Percentiles rank a stretch among this genome's conserved stretches.
phyloP scores from a whole-genome alignment of 305 asterid genomes.

The Plantago rigida region DNA sequence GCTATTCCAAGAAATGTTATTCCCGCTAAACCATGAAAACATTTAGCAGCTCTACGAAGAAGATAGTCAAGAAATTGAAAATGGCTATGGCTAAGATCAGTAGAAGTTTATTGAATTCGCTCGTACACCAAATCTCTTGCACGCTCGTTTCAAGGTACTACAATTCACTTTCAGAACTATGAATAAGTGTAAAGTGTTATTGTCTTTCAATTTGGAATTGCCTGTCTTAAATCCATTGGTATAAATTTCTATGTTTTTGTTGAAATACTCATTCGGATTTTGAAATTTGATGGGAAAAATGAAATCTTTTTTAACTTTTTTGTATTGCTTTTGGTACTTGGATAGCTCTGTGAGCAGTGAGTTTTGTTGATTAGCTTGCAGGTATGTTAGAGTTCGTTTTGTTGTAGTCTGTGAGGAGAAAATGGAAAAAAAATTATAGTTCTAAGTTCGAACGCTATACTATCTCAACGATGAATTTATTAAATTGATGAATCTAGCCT shows the following conservation, averaged over 20 bases:
- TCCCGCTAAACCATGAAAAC: neutral
- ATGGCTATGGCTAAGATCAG: slow-evolving; percentile 14
- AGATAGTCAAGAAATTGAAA: slow-evolving; percentile 1
- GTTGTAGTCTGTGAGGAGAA: too few species aligned
- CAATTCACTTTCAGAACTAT: neutral
- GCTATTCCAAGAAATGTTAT: neutral
- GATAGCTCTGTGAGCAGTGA: neutral
- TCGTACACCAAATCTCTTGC: slow-evolving; percentile 27
- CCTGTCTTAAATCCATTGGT: neutral
- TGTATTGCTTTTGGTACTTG: neutral
- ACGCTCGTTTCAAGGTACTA: slow-evolving; percentile 33
- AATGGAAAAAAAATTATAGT: too few species aligned
- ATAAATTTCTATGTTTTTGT: neutral
- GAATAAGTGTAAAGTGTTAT: neutral
- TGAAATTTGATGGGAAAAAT: neutral
- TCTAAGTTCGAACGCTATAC: too few species aligned
- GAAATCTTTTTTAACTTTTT: neutral
- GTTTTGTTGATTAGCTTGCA: neutral
- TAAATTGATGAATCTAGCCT: too few species aligned
- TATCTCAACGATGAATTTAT: too few species aligned
- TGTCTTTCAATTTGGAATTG: neutral
- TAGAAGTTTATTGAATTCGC: slow-evolving; percentile 23
- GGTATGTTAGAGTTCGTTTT: neutral
- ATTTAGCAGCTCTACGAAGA: neutral
- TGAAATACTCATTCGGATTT: too few species aligned